These are phyloP conservation scores for Heliosperma pusillum DNA, from an alignment of 148 eudicot species.

Conservation along the genomic window DNA sequence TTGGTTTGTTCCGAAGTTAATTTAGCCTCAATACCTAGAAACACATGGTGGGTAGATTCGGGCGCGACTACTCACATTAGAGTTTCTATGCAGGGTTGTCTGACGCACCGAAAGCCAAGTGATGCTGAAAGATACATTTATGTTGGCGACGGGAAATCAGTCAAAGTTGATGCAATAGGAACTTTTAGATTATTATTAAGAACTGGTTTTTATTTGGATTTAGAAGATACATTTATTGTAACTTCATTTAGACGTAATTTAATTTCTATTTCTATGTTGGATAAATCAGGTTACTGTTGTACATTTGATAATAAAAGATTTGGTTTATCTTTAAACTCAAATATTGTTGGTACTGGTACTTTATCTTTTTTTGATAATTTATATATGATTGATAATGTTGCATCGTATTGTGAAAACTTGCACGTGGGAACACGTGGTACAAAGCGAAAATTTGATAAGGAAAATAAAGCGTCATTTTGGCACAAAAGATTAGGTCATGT, in stretches of 20 bases:
- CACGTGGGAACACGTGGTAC: not conserved
- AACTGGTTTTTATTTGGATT: slow-evolving; percentile 8
- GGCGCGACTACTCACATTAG: slow-evolving; percentile 5
- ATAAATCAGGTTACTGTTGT: slow-evolving; percentile 10
- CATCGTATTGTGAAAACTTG: not conserved
- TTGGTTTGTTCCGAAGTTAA: slow-evolving; percentile 12
- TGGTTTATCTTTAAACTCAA: slow-evolving; percentile 6
- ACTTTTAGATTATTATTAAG: not conserved
- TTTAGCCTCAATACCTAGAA: not conserved
- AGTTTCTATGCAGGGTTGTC: slow-evolving; percentile 6
- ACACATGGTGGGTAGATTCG: slow-evolving; percentile 9
- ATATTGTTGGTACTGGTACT: slow-evolving; percentile 6
- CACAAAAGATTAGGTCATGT: slow-evolving; percentile 9
- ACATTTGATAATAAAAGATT: slow-evolving; percentile 11
- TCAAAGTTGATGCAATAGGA: not conserved
- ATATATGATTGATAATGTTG: not conserved
- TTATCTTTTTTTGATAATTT: not conserved
- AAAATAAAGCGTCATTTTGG: not conserved
- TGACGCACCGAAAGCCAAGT: not conserved
- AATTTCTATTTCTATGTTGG: not conserved
- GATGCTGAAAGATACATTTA: slow-evolving; percentile 11
- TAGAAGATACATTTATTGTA: slow-evolving; percentile 10
- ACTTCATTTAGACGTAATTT: slow-evolving; percentile 13
- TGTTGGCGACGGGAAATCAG: slow-evolving; percentile 1
- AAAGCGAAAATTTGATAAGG: slow-evolving; percentile 8